These are phyloP conservation scores for Oenanthe javanica DNA, from an alignment of 140 eudicot species.

Conservation along the genomic window DNA sequence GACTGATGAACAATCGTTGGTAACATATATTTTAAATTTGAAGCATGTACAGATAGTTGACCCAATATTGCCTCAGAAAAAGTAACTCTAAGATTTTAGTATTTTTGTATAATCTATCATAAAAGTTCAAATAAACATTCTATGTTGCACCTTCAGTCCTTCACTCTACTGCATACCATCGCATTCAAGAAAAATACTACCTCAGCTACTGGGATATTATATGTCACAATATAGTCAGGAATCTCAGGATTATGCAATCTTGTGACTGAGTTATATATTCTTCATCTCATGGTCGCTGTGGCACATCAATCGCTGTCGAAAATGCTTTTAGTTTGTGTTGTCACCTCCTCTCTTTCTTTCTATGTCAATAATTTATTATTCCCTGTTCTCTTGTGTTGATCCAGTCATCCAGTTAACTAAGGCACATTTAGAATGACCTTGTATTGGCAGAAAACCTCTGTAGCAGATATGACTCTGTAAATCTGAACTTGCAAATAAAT, in stretches of 20 bases:
- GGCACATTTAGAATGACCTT: not conserved
- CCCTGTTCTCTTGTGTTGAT: not conserved
- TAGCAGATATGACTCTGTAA: not conserved
- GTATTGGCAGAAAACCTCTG: not conserved
- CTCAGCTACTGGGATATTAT: not conserved
- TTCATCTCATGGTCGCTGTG: not conserved
- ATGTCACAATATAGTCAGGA: not conserved
- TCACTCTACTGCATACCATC: not conserved
- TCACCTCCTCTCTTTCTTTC: not conserved
- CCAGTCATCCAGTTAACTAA: not conserved
- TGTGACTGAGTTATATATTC: not conserved
- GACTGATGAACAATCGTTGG: not conserved
- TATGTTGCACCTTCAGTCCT: not conserved
- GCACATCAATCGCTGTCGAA: not conserved
- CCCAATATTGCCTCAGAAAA: not conserved
- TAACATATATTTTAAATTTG: no score
- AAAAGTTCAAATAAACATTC: not conserved
- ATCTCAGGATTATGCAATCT: not conserved
- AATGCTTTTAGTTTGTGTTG: not conserved
- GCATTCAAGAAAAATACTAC: not conserved
- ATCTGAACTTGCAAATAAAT: not conserved
- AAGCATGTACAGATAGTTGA: no score
- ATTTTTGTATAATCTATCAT: not conserved
- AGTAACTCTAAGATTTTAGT: not conserved
- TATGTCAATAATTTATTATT: not conserved